A percentile compares a stretch with the other conserved stretches of the same genome.
Conservation (phyloP, 768 basidiomycete genomes). For the Tricholoma saponaceum region DNA sequence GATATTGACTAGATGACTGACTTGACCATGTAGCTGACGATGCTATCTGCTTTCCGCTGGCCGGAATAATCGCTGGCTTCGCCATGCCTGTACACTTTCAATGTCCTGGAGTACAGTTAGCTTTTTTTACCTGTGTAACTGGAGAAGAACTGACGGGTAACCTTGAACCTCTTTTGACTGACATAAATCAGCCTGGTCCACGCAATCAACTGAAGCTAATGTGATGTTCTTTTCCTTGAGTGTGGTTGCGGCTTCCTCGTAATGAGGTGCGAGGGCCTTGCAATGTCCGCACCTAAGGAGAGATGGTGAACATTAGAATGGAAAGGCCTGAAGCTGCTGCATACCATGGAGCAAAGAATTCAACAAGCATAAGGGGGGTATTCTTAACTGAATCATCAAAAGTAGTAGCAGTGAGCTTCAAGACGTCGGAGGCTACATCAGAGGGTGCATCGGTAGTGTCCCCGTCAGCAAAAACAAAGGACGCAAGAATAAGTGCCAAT, state of each 20-base stretch:
- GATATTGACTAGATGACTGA: slow-evolving; percentile 39
- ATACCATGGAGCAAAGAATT: slow-evolving; percentile 92
- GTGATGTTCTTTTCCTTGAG: slow-evolving; percentile 90
- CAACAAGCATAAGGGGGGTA: slow-evolving; percentile 80
- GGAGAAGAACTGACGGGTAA: slow-evolving; percentile 70
- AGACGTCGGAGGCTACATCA: slow-evolving; percentile 74
- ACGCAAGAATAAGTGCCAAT: slow-evolving; percentile 47
- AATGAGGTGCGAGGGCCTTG: slow-evolving; percentile 91
- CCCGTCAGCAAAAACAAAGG: slow-evolving; percentile 52
- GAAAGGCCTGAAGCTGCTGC: not conserved
- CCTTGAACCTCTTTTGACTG: slow-evolving; percentile 84
- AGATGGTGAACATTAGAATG: not conserved
- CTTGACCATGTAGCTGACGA: slow-evolving; percentile 96
- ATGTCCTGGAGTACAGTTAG: slow-evolving; percentile 47
- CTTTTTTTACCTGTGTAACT: not conserved
- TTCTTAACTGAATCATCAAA: slow-evolving; percentile 64
- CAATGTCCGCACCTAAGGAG: slow-evolving; percentile 87
- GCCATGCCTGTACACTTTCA: slow-evolving; percentile 91
- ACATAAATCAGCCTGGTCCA: slow-evolving; percentile 90
- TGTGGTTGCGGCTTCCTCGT: slow-evolving; percentile 88
- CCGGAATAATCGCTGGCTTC: slow-evolving; percentile 77
- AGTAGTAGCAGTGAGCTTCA: slow-evolving; percentile 63
- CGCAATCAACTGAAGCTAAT: slow-evolving; percentile 96
- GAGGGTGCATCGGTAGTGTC: slow-evolving; percentile 32
- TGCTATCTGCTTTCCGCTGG: slow-evolving; percentile 92